Evolutionary conservation across 1,139 yeast species (phyloP).

Genomic region (Pichia sp.): DNA sequence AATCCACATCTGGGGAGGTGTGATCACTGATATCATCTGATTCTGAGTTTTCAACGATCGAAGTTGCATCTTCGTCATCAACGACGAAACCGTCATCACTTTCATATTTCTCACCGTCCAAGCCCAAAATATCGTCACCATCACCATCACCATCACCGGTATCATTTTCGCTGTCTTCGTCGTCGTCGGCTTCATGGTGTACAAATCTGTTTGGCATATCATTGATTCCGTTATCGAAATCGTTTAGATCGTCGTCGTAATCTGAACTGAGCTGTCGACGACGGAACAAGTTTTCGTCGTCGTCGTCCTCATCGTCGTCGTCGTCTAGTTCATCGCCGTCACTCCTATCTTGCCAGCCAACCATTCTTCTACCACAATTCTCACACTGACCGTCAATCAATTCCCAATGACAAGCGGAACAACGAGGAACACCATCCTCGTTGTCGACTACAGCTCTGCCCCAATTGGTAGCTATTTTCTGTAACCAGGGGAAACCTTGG

Average conservation of each 20-base stretch:
- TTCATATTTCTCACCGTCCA: constrained; percentile 8
- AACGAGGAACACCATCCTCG: constrained; percentile 73
- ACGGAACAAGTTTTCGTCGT: constrained; percentile 2
- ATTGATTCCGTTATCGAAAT: constrained; percentile 9
- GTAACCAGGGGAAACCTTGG: constrained; percentile 15
- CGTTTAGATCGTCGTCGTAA: constrained; percentile 14
- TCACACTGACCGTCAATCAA: constrained; percentile 25
- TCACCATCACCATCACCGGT: constrained; percentile 1
- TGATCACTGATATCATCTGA: background rate
- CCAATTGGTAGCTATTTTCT: constrained; percentile 26
- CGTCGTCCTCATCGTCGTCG: constrained; percentile 10
- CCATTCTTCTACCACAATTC: constrained; percentile 20
- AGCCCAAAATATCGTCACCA: background rate
- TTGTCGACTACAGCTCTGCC: constrained; percentile 48
- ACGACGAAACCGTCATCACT: constrained; percentile 17
- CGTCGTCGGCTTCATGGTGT: constrained; percentile 2
- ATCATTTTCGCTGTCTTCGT: constrained; percentile 1
- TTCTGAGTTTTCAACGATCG: background rate
- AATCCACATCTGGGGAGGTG: constrained; percentile 1
- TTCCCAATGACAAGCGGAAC: constrained; percentile 82
- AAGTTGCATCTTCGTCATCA: constrained; percentile 11
- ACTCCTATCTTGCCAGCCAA: constrained; percentile 16
- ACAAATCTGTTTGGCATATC: constrained; percentile 1
- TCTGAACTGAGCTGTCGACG: background rate
- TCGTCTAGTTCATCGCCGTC: constrained; percentile 15